Conservation (phyloP, 1,284 basidiomycete genomes). For the Ustilago lituana region DNA sequence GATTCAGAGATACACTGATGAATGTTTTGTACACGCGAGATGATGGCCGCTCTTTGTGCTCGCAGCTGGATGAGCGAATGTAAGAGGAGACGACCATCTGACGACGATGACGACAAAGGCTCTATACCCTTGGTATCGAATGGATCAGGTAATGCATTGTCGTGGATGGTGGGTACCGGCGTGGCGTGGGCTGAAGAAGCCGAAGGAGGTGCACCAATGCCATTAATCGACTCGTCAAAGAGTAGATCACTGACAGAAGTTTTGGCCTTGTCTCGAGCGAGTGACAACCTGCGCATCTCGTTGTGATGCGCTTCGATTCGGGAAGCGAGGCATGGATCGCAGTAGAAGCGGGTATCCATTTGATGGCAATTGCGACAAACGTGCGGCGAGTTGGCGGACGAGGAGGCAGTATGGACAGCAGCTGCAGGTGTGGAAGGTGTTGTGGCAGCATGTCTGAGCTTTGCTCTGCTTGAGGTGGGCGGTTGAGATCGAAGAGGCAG, state of each 20-base stretch:
- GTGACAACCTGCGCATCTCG: conserved; percentile 36
- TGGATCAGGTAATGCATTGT: conserved; percentile 29
- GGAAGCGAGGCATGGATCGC: conserved; percentile 38
- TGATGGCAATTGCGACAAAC: conserved; percentile 41
- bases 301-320: conserved; percentile 33
- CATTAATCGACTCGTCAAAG: conserved; percentile 1
- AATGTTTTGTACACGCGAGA: conserved; percentile 25
- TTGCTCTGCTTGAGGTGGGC: conserved; percentile 8
- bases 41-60: conserved; percentile 19
- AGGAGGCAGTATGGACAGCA: background rate
- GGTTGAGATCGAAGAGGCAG: conserved; percentile 3
- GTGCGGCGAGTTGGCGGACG: conserved; percentile 2
- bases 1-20: conserved; percentile 38
- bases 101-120: conserved; percentile 1
- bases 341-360: conserved; percentile 45
- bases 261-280: conserved; percentile 35
- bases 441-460: conserved; percentile 24
- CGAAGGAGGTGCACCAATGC: background rate
- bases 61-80: conserved; percentile 24
- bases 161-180: background rate
- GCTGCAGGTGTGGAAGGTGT: background rate
- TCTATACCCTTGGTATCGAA: conserved; percentile 20
- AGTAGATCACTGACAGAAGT: conserved; percentile 9
- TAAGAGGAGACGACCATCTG: conserved; percentile 8
- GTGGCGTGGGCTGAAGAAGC: background rate